Evolutionary conservation across 2,329 filamentous ascomycete species (phyloP).

Genomic region (Claviceps pusilla): DNA sequence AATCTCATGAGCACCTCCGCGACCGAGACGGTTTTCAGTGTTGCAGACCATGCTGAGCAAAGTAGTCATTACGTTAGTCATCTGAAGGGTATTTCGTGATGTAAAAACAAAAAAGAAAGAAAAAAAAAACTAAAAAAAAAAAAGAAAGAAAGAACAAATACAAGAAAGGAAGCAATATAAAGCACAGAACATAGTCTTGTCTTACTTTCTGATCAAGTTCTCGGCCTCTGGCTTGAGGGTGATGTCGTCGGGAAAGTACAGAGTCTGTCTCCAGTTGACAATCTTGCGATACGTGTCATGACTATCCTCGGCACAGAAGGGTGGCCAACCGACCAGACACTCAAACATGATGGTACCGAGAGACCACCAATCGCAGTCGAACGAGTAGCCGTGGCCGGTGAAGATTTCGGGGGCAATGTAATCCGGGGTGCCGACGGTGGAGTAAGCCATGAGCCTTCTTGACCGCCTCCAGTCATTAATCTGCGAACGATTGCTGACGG

Average conservation of each 20-base stretch:
- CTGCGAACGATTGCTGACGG: slow-evolving; percentile 90
- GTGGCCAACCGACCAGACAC: slow-evolving; percentile 94
- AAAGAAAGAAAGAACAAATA: too few relatives aligned
- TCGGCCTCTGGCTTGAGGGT: slow-evolving; percentile 78
- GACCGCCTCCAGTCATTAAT: slow-evolving; percentile 99
- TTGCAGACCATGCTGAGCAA: slow-evolving; percentile 53
- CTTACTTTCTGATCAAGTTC: slow-evolving; percentile 87
- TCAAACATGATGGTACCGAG: slow-evolving; percentile 99
- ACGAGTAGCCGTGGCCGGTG: slow-evolving; percentile 87
- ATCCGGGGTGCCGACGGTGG: slow-evolving; percentile 92
- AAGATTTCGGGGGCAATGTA: slow-evolving; percentile 98
- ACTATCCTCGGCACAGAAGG: slow-evolving; percentile 94
- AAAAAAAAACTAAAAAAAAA: too few relatives aligned
- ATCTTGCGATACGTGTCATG: slow-evolving; percentile 99
- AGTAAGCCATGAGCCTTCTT: slow-evolving; percentile 89
- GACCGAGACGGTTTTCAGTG: slow-evolving; percentile 77
- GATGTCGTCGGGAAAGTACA: slow-evolving; percentile 95
- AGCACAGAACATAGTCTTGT: slow-evolving; percentile 61
- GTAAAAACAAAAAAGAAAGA: too few relatives aligned
- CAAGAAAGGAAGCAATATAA: too few relatives aligned
- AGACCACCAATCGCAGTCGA: slow-evolving; percentile 98
- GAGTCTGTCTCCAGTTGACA: slow-evolving; percentile 88
- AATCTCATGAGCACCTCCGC: slow-evolving; percentile 72
- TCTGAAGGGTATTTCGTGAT: too few relatives aligned
- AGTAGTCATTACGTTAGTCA: too few relatives aligned